A percentile compares a stretch with the other conserved stretches of the same genome.
Evolutionary conservation across 768 basidiomycete species (phyloP).

Genomic region (Kwoniella dendrophila): DNA sequence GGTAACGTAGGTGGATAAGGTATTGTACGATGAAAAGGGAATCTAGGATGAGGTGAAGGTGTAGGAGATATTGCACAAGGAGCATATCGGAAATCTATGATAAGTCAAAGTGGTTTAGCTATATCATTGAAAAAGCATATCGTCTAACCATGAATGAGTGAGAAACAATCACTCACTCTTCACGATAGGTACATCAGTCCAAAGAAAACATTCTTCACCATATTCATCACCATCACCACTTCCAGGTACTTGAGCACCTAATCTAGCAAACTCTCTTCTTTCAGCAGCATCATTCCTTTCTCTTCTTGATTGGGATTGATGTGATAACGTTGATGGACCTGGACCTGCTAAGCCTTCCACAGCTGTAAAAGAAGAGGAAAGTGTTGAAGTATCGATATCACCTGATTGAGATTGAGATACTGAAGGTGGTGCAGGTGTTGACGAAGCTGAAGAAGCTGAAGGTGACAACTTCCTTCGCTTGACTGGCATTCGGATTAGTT

Average conservation of each 20-base stretch:
- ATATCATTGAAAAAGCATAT: neutral
- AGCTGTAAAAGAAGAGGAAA: conserved; percentile 5
- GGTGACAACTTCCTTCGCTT: conserved; percentile 37
- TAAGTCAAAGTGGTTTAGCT: neutral
- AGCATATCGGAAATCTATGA: conserved; percentile 48
- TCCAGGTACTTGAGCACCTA: conserved; percentile 30
- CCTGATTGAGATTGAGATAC: neutral
- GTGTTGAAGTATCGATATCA: neutral
- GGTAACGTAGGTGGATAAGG: conserved; percentile 34
- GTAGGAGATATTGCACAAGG: conserved; percentile 47
- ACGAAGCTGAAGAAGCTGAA: conserved; percentile 27
- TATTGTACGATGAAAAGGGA: conserved; percentile 52
- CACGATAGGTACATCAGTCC: conserved; percentile 51
- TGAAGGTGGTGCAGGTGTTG: conserved; percentile 23
- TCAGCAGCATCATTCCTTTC: conserved; percentile 19
- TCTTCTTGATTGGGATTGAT: conserved; percentile 2
- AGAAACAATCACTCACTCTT: conserved; percentile 32
- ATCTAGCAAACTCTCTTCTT: conserved; percentile 26
- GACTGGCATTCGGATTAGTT: conserved; percentile 24
- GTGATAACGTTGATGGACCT: conserved; percentile 18
- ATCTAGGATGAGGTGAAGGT: conserved; percentile 33
- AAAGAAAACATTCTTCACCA: conserved; percentile 52
- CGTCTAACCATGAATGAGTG: neutral
- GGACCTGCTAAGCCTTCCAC: conserved; percentile 20
- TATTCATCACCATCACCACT: conserved; percentile 38